Percentiles rank a stretch among this genome's conserved stretches.
Evolutionary conservation across 257 asterid species (phyloP).

Genomic region (Salvia hispanica): DNA sequence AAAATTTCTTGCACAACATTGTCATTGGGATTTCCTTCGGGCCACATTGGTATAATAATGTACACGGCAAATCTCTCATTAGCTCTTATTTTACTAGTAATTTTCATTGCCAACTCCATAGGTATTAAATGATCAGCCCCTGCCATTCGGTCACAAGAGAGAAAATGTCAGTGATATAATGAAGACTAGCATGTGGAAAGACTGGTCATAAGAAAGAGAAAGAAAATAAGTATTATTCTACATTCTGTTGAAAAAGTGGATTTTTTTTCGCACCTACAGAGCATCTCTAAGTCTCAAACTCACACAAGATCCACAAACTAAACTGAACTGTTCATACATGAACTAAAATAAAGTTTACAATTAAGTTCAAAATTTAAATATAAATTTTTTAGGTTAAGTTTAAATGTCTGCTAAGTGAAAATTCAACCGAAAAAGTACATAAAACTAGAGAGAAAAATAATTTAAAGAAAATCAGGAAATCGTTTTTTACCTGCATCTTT

Average conservation of each 20-base stretch:
- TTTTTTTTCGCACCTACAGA: not conserved
- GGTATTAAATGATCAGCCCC: slow-evolving; percentile 94
- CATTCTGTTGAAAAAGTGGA: not conserved
- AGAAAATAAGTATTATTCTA: not conserved
- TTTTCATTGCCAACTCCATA: slow-evolving; percentile 75
- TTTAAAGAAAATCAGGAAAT: slow-evolving; percentile 23
- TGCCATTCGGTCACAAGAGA: slow-evolving; percentile 33
- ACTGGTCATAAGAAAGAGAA: too few relatives aligned
- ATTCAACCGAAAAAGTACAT: not conserved
- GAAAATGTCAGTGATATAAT: too few relatives aligned
- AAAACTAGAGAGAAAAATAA: slow-evolving; percentile 16
- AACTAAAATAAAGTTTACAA: not conserved
- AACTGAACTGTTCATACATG: slow-evolving; percentile 5
- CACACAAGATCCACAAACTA: slow-evolving; percentile 9
- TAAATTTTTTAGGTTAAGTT: not conserved
- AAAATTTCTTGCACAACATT: slow-evolving; percentile 84
- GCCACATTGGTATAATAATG: slow-evolving; percentile 89
- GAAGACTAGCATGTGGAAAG: too few relatives aligned
- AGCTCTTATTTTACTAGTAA: slow-evolving; percentile 76
- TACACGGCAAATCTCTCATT: slow-evolving; percentile 79
- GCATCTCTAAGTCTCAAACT: too few relatives aligned
- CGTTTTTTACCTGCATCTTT: slow-evolving; percentile 70
- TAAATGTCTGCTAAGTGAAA: not conserved
- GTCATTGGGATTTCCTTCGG: slow-evolving; percentile 89
- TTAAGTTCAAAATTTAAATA: too few relatives aligned